These are phyloP conservation scores for Erodium texanum DNA, from an alignment of 441 rosid species.

Conservation along the genomic window DNA sequence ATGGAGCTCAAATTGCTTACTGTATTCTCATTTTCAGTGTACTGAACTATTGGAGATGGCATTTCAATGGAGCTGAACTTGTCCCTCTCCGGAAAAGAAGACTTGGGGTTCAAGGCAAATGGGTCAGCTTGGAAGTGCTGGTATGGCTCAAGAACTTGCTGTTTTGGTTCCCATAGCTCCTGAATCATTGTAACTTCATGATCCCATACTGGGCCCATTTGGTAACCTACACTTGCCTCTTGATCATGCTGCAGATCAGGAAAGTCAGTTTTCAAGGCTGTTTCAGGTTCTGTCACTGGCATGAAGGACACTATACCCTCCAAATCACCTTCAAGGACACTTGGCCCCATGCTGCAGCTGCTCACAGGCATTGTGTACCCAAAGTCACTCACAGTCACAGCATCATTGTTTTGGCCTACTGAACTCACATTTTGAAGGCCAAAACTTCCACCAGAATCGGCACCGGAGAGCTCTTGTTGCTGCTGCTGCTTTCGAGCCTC, in stretches of 20 bases:
- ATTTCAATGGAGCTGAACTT: background rate
- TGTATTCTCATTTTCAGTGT: background rate
- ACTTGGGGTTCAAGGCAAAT: constrained; percentile 6
- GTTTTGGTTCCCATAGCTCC: constrained; percentile 3
- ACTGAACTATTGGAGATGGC: background rate
- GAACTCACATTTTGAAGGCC: background rate
- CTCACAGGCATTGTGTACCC: constrained; percentile 4
- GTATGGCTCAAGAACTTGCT: background rate
- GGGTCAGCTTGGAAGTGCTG: constrained; percentile 1
- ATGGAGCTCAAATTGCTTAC: constrained; percentile 1
- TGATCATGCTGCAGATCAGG: too few relatives aligned
- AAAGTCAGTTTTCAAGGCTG: background rate
- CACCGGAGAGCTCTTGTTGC: background rate
- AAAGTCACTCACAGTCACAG: background rate
- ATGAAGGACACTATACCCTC: background rate
- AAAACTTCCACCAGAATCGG: background rate
- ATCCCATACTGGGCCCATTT: background rate
- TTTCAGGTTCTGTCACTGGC: constrained; percentile 6
- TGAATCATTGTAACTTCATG: background rate
- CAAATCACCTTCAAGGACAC: background rate
- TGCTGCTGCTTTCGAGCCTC: background rate
- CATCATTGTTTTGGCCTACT: constrained; percentile 2
- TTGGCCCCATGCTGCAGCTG: constrained; percentile 4
- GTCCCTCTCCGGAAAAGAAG: constrained; percentile 2
- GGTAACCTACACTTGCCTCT: too few relatives aligned